Conservation (phyloP, 257 asterid species). For the Capsicum pubescens region DNA sequence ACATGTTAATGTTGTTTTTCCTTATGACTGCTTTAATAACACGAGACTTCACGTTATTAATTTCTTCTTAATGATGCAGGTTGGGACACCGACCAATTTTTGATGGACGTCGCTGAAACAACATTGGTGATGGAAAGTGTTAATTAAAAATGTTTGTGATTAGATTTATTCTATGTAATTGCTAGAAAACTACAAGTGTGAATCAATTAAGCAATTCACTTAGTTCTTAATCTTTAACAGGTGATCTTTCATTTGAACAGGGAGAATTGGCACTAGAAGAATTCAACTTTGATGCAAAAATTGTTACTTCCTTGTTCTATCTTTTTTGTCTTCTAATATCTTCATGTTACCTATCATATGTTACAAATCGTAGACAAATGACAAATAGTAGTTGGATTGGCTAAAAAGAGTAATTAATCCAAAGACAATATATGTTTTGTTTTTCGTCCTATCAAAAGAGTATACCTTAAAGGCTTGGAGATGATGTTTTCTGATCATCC, state of each 20-base stretch:
- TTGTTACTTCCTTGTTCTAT: conserved; percentile 51
- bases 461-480: not conserved
- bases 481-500: not conserved
- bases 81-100: conserved; percentile 98
- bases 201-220: not conserved
- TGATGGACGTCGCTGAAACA: conserved; percentile 95
- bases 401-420: too few relatives aligned
- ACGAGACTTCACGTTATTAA: not conserved
- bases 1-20: too few relatives aligned
- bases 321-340: not conserved
- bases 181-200: not conserved
- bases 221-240: not conserved
- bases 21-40: too few relatives aligned
- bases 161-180: not conserved
- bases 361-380: too few relatives aligned
- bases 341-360: not conserved
- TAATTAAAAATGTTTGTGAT: conserved; percentile 68
- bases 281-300: conserved; percentile 93
- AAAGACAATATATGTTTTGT: too few relatives aligned
- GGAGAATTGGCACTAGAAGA: conserved; percentile 99
- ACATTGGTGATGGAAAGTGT: conserved; percentile 84
- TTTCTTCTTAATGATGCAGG: conserved; percentile 48
- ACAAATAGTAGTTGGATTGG: too few relatives aligned
- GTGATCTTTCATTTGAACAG: conserved; percentile 40
- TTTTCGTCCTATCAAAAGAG: too few relatives aligned